Conservation (phyloP, 78 protist species). For the Thecamonas trahens region DNA sequence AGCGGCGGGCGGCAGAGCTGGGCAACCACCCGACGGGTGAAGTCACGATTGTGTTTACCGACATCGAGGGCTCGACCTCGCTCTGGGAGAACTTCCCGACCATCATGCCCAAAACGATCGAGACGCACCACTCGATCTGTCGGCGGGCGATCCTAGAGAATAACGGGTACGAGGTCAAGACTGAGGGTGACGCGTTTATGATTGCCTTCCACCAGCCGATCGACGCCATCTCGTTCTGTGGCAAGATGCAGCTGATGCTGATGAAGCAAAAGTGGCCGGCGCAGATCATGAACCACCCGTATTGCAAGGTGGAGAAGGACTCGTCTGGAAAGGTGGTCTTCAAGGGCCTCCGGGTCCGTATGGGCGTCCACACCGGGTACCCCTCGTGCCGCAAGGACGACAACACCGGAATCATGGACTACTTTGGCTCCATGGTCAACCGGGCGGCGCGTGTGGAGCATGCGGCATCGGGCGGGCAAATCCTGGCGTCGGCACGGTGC, state of each 20-base stretch:
- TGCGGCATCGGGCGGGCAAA: background rate
- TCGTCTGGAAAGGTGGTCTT: background rate
- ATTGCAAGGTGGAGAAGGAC: background rate
- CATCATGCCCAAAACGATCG: background rate
- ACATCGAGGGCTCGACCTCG: slow-evolving; percentile 11
- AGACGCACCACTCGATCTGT: slow-evolving; percentile 7
- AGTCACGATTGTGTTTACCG: slow-evolving; percentile 23
- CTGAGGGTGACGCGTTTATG: slow-evolving; percentile 47
- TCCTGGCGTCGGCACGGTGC: background rate
- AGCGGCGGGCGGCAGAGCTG: too few species aligned
- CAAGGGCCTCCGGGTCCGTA: slow-evolving; percentile 5
- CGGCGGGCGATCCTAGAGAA: background rate
- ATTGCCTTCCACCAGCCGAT: slow-evolving; percentile 16
- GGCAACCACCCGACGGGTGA: slow-evolving; percentile 10
- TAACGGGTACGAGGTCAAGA: slow-evolving; percentile 38
- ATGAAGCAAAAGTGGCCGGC: slow-evolving; percentile 26
- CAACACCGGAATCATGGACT: background rate
- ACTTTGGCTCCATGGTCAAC: background rate
- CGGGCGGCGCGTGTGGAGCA: background rate
- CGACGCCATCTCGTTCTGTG: background rate
- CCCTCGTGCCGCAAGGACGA: background rate
- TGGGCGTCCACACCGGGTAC: slow-evolving; percentile 9
- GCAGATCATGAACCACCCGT: background rate
- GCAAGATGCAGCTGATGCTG: slow-evolving; percentile 7
- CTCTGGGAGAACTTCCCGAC: slow-evolving; percentile 5